phyloP scores from a whole-genome alignment of 192 early-diverging fungal species.

The Obelidium mucronatum region DNA sequence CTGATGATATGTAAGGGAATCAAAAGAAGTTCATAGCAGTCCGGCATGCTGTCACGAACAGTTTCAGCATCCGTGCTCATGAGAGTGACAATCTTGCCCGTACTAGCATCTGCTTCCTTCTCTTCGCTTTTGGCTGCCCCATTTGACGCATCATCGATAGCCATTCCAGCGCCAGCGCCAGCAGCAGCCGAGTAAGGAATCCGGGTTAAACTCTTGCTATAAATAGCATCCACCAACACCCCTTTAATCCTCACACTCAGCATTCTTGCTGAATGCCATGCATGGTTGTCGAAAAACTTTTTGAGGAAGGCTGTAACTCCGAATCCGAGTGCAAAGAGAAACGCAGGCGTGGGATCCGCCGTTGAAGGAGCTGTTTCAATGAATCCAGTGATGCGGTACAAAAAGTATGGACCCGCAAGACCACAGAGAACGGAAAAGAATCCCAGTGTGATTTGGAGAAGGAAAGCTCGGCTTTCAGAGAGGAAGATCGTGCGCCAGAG shows the following conservation, averaged over 20 bases:
- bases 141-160: background rate
- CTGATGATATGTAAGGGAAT: conserved; percentile 19
- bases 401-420: conserved; percentile 50
- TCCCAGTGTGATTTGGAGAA: conserved; percentile 38
- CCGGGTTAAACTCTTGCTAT: conserved; percentile 48
- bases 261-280: conserved; percentile 40
- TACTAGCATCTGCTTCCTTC: conserved; percentile 29
- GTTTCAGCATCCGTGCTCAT: conserved; percentile 45
- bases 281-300: conserved; percentile 47
- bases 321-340: conserved; percentile 19
- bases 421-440: conserved; percentile 19
- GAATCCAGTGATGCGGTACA: conserved; percentile 51
- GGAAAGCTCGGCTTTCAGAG: conserved; percentile 14
- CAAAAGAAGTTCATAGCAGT: conserved; percentile 21
- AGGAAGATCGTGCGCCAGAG: conserved; percentile 9
- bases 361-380: conserved; percentile 31
- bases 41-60: conserved; percentile 22
- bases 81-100: conserved; percentile 56
- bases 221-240: conserved; percentile 54
- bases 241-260: conserved; percentile 44
- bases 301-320: conserved; percentile 27
- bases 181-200: background rate
- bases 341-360: background rate
- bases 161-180: background rate
- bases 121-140: background rate